A percentile compares a stretch with the other conserved stretches of the same genome.
Conservation (phyloP, 148 eudicot species). For the Rhododendron williamsianum region DNA sequence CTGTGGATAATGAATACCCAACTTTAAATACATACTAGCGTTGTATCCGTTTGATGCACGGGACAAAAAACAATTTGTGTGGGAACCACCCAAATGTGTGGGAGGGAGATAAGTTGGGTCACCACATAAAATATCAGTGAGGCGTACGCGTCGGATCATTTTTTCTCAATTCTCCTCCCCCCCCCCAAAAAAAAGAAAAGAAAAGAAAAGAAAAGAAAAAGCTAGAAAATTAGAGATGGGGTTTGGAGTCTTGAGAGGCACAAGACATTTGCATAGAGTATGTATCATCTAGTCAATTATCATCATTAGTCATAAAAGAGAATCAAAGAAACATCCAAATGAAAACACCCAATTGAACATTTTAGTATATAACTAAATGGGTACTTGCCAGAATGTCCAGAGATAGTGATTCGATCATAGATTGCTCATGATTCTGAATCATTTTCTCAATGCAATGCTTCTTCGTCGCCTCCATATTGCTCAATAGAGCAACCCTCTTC, state of each 20-base stretch:
- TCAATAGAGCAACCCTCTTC: conserved; percentile 45
- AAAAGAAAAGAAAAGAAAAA: too few species aligned
- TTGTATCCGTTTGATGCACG: too few species aligned
- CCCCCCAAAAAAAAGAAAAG: too few species aligned
- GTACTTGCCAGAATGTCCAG: conserved; percentile 61
- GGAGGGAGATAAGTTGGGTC: too few species aligned
- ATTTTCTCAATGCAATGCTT: conserved; percentile 22
- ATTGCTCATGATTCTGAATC: conserved; percentile 11
- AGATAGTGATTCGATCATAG: conserved; percentile 58
- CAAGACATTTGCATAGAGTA: too few species aligned
- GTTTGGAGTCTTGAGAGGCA: too few species aligned
- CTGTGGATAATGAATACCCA: not conserved
- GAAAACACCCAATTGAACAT: not conserved
- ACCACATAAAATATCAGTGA: too few species aligned
- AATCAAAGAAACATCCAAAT: not conserved
- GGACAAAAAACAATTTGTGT: too few species aligned
- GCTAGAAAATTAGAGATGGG: too few species aligned
- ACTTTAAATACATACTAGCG: not conserved
- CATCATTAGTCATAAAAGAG: not conserved
- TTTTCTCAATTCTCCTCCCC: too few species aligned
- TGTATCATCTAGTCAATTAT: not conserved
- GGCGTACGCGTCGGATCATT: too few species aligned
- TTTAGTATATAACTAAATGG: not conserved
- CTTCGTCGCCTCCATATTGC: conserved; percentile 29
- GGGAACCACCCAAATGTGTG: too few species aligned